Percentiles rank a stretch among this genome's conserved stretches.
Evolutionary conservation across 2,329 filamentous ascomycete genomes (phyloP).

Genomic region (Fusarium sublunatum): DNA sequence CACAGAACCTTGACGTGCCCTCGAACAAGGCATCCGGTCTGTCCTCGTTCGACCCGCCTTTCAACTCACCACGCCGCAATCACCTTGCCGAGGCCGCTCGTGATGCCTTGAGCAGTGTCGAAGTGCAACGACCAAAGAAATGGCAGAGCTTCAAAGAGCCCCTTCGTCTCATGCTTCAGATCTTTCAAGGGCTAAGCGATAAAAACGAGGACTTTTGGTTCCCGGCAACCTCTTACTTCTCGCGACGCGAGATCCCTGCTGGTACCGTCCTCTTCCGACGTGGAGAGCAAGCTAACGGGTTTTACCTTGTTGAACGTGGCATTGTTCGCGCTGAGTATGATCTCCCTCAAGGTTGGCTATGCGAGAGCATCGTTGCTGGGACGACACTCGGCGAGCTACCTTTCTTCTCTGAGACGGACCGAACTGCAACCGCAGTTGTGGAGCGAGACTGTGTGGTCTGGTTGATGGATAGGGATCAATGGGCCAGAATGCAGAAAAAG

Average conservation of each 20-base stretch:
- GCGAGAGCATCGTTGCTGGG: conserved; percentile 91
- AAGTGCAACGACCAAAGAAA: conserved; percentile 68
- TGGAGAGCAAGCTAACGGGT: conserved; percentile 81
- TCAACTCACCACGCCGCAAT: conserved; percentile 83
- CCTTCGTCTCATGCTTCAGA: conserved; percentile 89
- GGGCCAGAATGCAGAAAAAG: conserved; percentile 76
- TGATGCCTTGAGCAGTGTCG: conserved; percentile 76
- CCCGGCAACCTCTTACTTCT: conserved; percentile 79
- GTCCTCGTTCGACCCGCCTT: conserved; percentile 56
- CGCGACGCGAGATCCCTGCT: conserved; percentile 71
- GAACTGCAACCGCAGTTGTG: conserved; percentile 87
- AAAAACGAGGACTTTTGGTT: conserved; percentile 98
- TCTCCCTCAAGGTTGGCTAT: conserved; percentile 87
- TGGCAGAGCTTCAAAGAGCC: conserved; percentile 93
- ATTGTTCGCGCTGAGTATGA: conserved; percentile 92
- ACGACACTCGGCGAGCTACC: conserved; percentile 96
- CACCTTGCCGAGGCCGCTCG: conserved; percentile 83
- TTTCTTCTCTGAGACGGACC: conserved; percentile 90
- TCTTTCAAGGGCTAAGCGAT: conserved; percentile 88
- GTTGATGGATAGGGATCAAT: conserved; percentile 78
- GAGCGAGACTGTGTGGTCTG: conserved; percentile 86
- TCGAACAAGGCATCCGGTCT: conserved; percentile 48
- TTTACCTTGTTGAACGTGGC: conserved; percentile 90
- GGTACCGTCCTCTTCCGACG: conserved; percentile 82
- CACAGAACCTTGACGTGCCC: conserved; percentile 63